These are phyloP conservation scores for Lablab purpureus DNA, from an alignment of 306 rosid genomes.

Conservation along the genomic window DNA sequence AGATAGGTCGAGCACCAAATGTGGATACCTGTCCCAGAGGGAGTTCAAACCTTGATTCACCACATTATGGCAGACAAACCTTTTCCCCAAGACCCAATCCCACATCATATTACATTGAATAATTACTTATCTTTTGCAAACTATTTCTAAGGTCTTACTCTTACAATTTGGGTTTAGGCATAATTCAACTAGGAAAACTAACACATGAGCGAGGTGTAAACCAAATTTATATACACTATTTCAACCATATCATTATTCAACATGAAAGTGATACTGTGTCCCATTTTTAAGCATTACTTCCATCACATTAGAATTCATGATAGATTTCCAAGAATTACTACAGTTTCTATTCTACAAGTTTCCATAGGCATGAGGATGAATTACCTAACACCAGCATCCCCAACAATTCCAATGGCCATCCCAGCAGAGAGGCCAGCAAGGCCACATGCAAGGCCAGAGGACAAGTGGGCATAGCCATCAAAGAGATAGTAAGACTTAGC, in stretches of 20 bases:
- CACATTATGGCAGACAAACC: background rate
- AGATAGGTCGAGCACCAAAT: too few relatives aligned
- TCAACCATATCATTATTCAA: background rate
- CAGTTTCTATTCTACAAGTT: background rate
- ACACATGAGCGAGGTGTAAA: background rate
- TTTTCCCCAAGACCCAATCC: background rate
- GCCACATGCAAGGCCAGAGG: slow-evolving; percentile 87
- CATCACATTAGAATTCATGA: too few relatives aligned
- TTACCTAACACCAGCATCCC: slow-evolving; percentile 86
- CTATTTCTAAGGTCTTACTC: background rate
- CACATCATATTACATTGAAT: background rate
- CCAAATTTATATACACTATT: background rate
- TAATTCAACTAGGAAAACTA: background rate
- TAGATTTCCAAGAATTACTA: too few relatives aligned
- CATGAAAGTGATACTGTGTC: background rate
- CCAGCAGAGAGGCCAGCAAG: slow-evolving; percentile 89
- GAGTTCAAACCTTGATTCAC: background rate
- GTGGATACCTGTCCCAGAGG: too few relatives aligned
- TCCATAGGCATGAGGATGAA: background rate
- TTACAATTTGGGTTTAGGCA: background rate
- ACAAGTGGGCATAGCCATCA: slow-evolving; percentile 85
- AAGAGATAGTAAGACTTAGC: slow-evolving; percentile 77
- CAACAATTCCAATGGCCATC: slow-evolving; percentile 86
- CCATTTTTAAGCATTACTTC: background rate
- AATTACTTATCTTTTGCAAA: background rate